Percentiles rank a stretch among this genome's conserved stretches.
Evolutionary conservation across 441 rosid species (phyloP).

Genomic region (Jatropha podagrica): DNA sequence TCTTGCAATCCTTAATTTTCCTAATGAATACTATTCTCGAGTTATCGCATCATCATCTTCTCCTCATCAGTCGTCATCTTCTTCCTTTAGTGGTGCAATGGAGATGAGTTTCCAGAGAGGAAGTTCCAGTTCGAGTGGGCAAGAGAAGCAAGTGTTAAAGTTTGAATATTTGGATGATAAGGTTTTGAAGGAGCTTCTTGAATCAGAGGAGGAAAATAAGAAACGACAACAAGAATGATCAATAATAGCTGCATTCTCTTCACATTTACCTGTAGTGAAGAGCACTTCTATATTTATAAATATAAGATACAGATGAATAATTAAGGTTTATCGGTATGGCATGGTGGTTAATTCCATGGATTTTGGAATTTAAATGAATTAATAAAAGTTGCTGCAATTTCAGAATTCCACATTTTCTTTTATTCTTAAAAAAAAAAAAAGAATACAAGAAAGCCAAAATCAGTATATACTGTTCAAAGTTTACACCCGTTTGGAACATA

Average conservation of each 20-base stretch:
- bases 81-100: neutral
- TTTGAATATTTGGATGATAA: constrained; percentile 60
- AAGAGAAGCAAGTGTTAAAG: constrained; percentile 47
- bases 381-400: neutral
- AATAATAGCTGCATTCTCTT: neutral
- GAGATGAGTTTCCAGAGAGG: constrained; percentile 10
- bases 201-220: constrained; percentile 46
- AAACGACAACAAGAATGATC: constrained; percentile 24
- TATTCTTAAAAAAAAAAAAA: too few relatives aligned
- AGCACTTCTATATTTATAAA: neutral
- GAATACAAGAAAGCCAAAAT: too few relatives aligned
- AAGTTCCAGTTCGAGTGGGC: constrained; percentile 27
- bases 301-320: too few relatives aligned
- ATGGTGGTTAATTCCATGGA: too few relatives aligned
- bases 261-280: neutral
- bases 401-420: too few relatives aligned
- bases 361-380: neutral
- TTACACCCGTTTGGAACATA: too few relatives aligned
- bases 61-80: constrained; percentile 17
- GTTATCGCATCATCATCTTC: constrained; percentile 26
- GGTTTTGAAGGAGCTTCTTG: constrained; percentile 61
- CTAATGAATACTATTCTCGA: constrained; percentile 44
- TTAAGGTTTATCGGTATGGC: neutral
- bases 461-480: too few relatives aligned
- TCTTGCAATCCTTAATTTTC: constrained; percentile 58